Percentiles rank a stretch among this genome's conserved stretches.
Conservation (phyloP, 768 basidiomycete genomes). For the Psilocybe cyanescens region DNA sequence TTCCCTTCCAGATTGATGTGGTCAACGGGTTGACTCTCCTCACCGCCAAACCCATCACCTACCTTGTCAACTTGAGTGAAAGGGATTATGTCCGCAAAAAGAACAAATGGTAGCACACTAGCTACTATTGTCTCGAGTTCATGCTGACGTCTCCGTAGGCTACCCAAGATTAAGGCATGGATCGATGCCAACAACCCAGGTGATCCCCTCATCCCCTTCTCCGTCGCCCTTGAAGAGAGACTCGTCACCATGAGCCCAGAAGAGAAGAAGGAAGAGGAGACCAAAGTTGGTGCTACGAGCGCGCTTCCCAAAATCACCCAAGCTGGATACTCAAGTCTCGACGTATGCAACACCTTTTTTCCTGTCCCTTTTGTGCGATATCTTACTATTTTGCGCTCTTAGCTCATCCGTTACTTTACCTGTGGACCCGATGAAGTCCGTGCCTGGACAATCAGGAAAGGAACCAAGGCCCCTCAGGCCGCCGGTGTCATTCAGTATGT, state of each 20-base stretch:
- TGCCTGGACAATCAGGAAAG: conserved; percentile 95
- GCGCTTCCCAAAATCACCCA: conserved; percentile 93
- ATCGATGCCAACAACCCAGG: conserved; percentile 97
- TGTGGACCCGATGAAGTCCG: conserved; percentile 97
- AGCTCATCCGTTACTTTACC: conserved; percentile 97
- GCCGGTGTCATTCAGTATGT: conserved; percentile 97
- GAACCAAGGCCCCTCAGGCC: conserved; percentile 94
- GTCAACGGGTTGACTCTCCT: conserved; percentile 89
- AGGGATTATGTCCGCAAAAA: conserved; percentile 95
- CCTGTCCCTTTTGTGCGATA: not conserved
- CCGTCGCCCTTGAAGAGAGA: conserved; percentile 93
- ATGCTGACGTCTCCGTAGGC: conserved; percentile 44
- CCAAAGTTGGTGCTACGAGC: conserved; percentile 72
- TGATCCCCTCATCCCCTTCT: conserved; percentile 95
- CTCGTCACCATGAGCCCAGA: conserved; percentile 65
- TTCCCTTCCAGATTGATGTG: conserved; percentile 71
- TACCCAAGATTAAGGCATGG: conserved; percentile 98
- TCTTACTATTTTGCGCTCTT: conserved; percentile 6
- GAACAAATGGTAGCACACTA: conserved; percentile 83
- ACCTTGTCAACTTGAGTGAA: conserved; percentile 97
- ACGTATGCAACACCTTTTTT: conserved; percentile 47
- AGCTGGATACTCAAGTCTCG: conserved; percentile 86
- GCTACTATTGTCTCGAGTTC: not conserved
- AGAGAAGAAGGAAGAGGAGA: conserved; percentile 79
- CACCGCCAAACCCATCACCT: conserved; percentile 96